These are phyloP conservation scores for Dothistroma pini DNA, from an alignment of 2,329 filamentous ascomycete genomes.

Conservation along the genomic window DNA sequence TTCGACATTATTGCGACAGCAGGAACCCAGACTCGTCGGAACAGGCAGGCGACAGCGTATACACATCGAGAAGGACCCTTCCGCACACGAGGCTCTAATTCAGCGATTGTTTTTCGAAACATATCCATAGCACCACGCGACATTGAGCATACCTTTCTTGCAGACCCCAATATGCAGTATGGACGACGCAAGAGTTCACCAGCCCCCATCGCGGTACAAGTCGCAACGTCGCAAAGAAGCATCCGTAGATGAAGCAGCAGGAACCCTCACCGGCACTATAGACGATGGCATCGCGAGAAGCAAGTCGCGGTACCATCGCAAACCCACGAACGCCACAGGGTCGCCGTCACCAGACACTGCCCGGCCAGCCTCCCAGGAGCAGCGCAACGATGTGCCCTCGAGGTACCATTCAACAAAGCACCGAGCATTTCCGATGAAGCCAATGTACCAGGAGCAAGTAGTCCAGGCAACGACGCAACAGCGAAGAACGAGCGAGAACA, in stretches of 20 bases:
- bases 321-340: slow-evolving; percentile 15
- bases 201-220: slow-evolving; percentile 21
- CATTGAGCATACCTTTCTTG: not conserved
- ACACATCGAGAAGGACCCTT: no score
- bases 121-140: not conserved
- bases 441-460: slow-evolving; percentile 17
- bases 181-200: slow-evolving; percentile 10
- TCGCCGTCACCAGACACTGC: slow-evolving; percentile 11
- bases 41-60: no score
- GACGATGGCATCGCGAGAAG: slow-evolving; percentile 26
- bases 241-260: slow-evolving; percentile 9
- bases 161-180: slow-evolving; percentile 16
- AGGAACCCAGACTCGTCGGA: no score
- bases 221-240: slow-evolving; percentile 21
- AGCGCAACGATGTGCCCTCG: slow-evolving; percentile 14
- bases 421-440: slow-evolving; percentile 15
- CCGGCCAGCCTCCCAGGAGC: slow-evolving; percentile 13
- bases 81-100: no score
- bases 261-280: slow-evolving; percentile 14
- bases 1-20: no score
- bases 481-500: slow-evolving; percentile 13
- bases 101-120: no score
- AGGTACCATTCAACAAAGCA: slow-evolving; percentile 24
- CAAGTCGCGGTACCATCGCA: slow-evolving; percentile 33
- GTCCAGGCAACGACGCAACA: slow-evolving; percentile 14